Conservation (phyloP, 345 rosid species). For the Mallotus nudiflorus region DNA sequence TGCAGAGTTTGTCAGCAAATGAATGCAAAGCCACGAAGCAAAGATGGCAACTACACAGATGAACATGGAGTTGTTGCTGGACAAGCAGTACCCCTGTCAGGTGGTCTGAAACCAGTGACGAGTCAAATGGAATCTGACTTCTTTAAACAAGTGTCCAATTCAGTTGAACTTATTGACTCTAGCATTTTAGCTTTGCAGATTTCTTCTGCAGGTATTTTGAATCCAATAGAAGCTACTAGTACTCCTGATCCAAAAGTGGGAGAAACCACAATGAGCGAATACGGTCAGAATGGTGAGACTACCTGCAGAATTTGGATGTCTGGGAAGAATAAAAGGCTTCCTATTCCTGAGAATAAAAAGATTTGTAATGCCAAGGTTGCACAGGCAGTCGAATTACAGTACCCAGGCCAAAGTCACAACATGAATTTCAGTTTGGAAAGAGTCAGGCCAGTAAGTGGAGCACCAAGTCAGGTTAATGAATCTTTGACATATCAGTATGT, state of each 20-base stretch:
- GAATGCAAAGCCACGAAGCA: not conserved
- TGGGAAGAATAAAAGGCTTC: not conserved
- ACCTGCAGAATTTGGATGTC: not conserved
- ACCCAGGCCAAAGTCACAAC: not conserved
- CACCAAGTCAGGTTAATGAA: not conserved
- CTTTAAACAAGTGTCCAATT: not conserved
- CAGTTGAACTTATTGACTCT: conserved; percentile 15
- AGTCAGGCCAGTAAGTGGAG: not conserved
- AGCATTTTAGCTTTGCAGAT: conserved; percentile 13
- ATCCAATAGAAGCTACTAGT: not conserved
- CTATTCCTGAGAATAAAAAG: not conserved
- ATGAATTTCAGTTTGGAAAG: not conserved
- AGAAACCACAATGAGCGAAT: not conserved
- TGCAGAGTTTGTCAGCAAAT: conserved; percentile 17
- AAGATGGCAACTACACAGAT: not conserved
- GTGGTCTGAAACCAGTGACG: not conserved
- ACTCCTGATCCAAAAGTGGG: not conserved
- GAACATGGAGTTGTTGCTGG: not conserved
- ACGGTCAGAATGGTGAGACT: not conserved
- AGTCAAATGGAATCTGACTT: not conserved
- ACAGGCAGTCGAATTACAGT: not conserved
- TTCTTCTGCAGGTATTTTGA: not conserved
- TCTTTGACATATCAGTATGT: conserved; percentile 3
- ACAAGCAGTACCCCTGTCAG: not conserved
- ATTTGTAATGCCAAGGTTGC: no score